Evolutionary conservation across 1,284 basidiomycete genomes (phyloP), one percentile per base, ranked within the genome.

Genomic region (Ustilago cynodontis): DNA sequence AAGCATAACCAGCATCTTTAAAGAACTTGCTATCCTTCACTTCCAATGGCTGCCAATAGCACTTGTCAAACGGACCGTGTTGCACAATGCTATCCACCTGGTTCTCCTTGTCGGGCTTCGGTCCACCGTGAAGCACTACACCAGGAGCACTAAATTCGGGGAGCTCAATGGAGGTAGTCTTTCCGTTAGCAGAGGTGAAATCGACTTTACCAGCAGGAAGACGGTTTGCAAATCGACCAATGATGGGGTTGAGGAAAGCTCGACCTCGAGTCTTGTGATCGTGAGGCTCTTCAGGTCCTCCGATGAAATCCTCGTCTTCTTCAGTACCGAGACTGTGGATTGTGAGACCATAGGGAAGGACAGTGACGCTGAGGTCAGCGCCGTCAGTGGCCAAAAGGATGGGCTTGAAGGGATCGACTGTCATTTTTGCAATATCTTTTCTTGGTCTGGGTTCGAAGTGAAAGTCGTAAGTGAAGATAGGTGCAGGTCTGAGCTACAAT

Each of bases 151-250:
- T 65, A 59, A 71, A 82, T 50, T 81, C 80, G 16, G 68, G 65
- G 7, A 81, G 39, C 35, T 66, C 24, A 41, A 80, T 60, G 13
- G 52, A 26, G 10, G 55, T 54, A 10, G 54, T 43, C 20, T 65
- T 54, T n/a, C 76, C 76, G n/a, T 72, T 68, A 43, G 68, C 65
- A 37, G 65, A 65, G 26, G 49, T 59, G 68, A 64, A 72, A 20
- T 76, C 37, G 54, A 59, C 26, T 53, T 68, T 59, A 37, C 82
- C 82, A 0, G 77, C 77, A 3, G 78, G 81, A n/a, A 85, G 70
- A 18, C 83, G 77, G 55, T 85, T 85, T 33, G 79, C 82, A 37
- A 78, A 85, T 18, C 82, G 77, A 6, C 83, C 83, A 26, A 85
- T 71, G 62, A 85, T 63, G 22, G 81, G 80, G 28, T 83, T 83